Conservation (phyloP, 2,329 filamentous ascomycete genomes). For the Lachnellula arida region DNA sequence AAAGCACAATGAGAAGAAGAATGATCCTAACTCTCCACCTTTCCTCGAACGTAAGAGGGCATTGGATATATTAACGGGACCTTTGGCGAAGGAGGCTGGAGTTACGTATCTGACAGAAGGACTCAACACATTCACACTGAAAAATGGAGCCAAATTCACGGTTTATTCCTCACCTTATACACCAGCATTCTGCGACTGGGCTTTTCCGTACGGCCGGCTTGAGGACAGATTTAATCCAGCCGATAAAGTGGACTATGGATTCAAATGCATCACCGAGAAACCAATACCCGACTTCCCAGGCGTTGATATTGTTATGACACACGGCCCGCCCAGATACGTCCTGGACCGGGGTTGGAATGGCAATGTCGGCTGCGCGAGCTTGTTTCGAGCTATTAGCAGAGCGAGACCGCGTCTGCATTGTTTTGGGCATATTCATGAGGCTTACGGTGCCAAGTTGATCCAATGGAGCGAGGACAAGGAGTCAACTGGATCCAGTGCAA, state of each 20-base stretch:
- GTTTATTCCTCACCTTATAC: slow-evolving; percentile 30
- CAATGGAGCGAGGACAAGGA: slow-evolving; percentile 39
- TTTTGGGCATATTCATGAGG: slow-evolving; percentile 59
- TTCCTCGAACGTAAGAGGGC: slow-evolving; percentile 5
- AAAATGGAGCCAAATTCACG: slow-evolving; percentile 22
- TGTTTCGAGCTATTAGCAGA: slow-evolving; percentile 45
- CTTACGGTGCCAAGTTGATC: slow-evolving; percentile 45
- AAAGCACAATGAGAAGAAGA: background rate
- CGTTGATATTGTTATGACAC: slow-evolving; percentile 52
- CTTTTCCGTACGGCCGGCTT: slow-evolving; percentile 22
- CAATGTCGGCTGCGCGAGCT: slow-evolving; percentile 45
- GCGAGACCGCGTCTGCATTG: slow-evolving; percentile 48
- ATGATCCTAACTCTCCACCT: background rate
- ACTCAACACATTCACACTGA: slow-evolving; percentile 21
- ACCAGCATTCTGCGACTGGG: slow-evolving; percentile 20
- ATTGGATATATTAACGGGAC: slow-evolving; percentile 11
- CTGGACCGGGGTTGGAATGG: slow-evolving; percentile 37
- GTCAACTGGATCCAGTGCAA: slow-evolving; percentile 33
- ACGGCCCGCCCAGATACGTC: slow-evolving; percentile 49
- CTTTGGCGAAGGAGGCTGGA: slow-evolving; percentile 11
- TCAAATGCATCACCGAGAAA: background rate
- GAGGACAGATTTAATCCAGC: slow-evolving; percentile 23
- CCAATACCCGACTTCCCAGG: slow-evolving; percentile 8
- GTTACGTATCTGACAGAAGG: slow-evolving; percentile 28
- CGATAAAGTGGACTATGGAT: background rate